These are phyloP conservation scores for Suhomyces emberorum DNA, from an alignment of 805 yeast genomes.

Conservation along the genomic window DNA sequence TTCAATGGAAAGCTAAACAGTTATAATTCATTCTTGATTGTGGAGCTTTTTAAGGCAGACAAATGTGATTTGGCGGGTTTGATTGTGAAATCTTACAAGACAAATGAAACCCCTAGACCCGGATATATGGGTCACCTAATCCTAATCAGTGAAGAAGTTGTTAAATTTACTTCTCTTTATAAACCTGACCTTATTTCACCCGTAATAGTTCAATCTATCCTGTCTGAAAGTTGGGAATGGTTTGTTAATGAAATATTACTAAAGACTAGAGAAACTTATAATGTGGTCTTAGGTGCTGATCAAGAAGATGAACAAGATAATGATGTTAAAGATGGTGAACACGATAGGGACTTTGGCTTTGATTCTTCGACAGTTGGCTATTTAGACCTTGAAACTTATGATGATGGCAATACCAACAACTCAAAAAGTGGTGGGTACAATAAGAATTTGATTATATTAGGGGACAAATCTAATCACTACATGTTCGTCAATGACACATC, in stretches of 20 bases:
- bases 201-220: constrained; percentile 20
- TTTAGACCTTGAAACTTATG: constrained; percentile 35
- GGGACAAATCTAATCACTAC: constrained; percentile 35
- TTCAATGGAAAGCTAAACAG: constrained; percentile 90
- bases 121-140: constrained; percentile 98
- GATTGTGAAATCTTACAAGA: constrained; percentile 39
- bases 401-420: constrained; percentile 16
- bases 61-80: constrained; percentile 41
- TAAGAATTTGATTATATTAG: constrained; percentile 29
- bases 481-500: constrained; percentile 24
- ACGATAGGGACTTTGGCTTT: constrained; percentile 18
- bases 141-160: constrained; percentile 91
- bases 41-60: constrained; percentile 22
- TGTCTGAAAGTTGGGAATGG: constrained; percentile 46
- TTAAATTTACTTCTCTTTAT: constrained; percentile 70
- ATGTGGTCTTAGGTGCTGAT: constrained; percentile 53
- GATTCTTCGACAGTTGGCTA: constrained; percentile 38
- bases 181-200: constrained; percentile 57
- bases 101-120: constrained; percentile 56
- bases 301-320: constrained; percentile 12
- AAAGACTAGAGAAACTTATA: constrained; percentile 53
- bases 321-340: constrained; percentile 8
- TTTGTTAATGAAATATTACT: constrained; percentile 47
- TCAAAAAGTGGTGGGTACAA: constrained; percentile 15
- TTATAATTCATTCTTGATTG: constrained; percentile 58